Evolutionary conservation across 345 rosid genomes (phyloP), one percentile per base, ranked within the genome.

Genomic region (Lagerstroemia speciosa): DNA sequence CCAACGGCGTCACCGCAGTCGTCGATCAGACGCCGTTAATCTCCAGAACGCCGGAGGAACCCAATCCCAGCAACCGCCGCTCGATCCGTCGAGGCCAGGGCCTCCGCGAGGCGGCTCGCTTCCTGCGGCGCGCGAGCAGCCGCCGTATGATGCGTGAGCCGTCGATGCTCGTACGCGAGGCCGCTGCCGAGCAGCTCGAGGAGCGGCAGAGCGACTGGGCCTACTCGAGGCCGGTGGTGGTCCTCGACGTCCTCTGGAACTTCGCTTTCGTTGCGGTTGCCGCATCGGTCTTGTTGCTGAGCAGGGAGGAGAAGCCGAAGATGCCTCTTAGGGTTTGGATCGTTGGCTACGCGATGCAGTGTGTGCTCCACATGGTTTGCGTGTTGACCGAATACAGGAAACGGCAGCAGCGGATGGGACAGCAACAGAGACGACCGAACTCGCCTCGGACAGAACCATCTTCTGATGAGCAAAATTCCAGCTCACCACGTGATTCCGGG

Each of bases 131-230:
- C 29, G 97, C 98, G 66, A 91, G 97, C 87, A 86, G 97, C 70
- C 87, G 96, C 27, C 84, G 84, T 57, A 79, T 89, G 92, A 85
- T 91, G 87, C 80, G 96, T 65, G 98, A 93, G 76, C 97, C 97
- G 20, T 93, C 97, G 69, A 84, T 93, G 96, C 64, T 87, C 50
- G 98, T 93, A 41, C 84, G 97, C 40, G 98, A 93, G 86, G 48
- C 97, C 22, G 97, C 98, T 0, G 96, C 97, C 27, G 97, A 93
- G 86, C 96, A 93, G 81, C 83, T 93, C 34, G 98, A 93, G 84
- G 97, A 89, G 77, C 87, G 96, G 43, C 98, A 91, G 87, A 91
- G 93, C 78, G 98, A 91, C 74, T 93, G 98, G 98, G 96, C 98
- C 27, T 91, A 93, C 73, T 93, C 98, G 38, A 89, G 87, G 81